Evolutionary conservation across 208 protist genomes (phyloP).

Genomic region (Jaenimonas drosophilae): DNA sequence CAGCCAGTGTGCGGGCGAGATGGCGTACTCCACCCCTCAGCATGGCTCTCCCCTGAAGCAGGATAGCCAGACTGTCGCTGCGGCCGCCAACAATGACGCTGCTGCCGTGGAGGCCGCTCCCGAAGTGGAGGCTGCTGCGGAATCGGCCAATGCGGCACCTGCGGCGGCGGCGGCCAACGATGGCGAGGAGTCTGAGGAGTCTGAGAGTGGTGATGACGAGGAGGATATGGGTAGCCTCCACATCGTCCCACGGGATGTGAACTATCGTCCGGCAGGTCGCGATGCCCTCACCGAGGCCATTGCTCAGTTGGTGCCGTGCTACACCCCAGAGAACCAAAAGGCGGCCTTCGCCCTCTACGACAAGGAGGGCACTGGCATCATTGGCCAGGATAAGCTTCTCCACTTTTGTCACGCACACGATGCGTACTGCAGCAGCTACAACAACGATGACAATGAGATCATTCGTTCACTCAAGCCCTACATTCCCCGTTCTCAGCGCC

Average conservation of each 20-base stretch:
- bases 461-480: constrained; percentile 11
- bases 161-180: background rate
- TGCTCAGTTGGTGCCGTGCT: constrained; percentile 17
- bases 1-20: too few relatives aligned
- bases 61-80: too few relatives aligned
- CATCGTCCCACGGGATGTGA: background rate
- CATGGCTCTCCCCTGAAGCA: too few relatives aligned
- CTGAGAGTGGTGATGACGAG: background rate
- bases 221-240: background rate
- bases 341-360: constrained; percentile 21
- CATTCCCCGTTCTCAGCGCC: constrained; percentile 4
- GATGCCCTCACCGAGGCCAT: constrained; percentile 1
- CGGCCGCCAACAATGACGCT: too few relatives aligned
- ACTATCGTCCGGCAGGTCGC: background rate
- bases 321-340: constrained; percentile 10
- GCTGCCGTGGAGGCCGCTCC: background rate
- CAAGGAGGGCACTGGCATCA: constrained; percentile 8
- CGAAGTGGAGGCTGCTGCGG: constrained; percentile 1
- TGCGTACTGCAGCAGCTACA: constrained; percentile 10
- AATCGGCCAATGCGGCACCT: background rate
- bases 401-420: constrained; percentile 26
- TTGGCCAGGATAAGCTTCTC: constrained; percentile 15
- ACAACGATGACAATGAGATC: constrained; percentile 13
- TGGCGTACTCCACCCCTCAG: too few relatives aligned
- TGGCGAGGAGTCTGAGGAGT: too few relatives aligned